Conservation (phyloP, 495 filamentous ascomycete species). For the Tetracladium setigerum region DNA sequence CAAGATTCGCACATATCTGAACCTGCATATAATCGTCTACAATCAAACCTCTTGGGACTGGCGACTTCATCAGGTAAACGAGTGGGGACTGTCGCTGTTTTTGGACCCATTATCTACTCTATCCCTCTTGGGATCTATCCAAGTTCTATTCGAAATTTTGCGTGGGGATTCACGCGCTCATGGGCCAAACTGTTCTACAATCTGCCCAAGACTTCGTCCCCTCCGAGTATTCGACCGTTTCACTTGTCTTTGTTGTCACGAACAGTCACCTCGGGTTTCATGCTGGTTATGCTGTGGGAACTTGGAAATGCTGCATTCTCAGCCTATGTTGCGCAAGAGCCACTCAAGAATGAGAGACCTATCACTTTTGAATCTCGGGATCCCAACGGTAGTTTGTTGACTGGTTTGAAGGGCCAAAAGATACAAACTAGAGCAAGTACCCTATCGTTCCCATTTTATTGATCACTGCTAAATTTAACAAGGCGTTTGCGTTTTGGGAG, state of each 20-base stretch:
- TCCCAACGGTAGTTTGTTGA: conserved; percentile 83
- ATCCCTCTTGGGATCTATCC: conserved; percentile 23
- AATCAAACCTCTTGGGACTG: conserved; percentile 26
- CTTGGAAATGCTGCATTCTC: conserved; percentile 69
- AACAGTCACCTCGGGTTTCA: conserved; percentile 53
- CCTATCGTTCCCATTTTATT: conserved; percentile 1
- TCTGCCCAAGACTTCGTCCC: conserved; percentile 60
- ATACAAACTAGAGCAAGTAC: conserved; percentile 46
- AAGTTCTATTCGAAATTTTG: conserved; percentile 44
- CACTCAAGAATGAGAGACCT: conserved; percentile 75
- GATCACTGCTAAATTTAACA: conserved; percentile 21
- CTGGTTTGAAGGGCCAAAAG: conserved; percentile 72
- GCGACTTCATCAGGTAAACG: conserved; percentile 27
- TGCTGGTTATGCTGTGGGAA: conserved; percentile 68
- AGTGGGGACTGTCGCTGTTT: conserved; percentile 34
- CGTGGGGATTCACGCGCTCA: conserved; percentile 60
- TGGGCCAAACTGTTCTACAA: conserved; percentile 66
- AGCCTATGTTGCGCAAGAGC: conserved; percentile 67
- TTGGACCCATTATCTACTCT: conserved; percentile 53
- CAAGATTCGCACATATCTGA: conserved; percentile 18
- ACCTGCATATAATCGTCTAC: conserved; percentile 22
- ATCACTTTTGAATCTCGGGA: conserved; percentile 78
- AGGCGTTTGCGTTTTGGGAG: conserved; percentile 89
- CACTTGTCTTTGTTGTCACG: conserved; percentile 49
- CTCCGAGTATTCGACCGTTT: conserved; percentile 49